phyloP scores from a whole-genome alignment of 371 early-diverging fungal species.

The Circinella minor region DNA sequence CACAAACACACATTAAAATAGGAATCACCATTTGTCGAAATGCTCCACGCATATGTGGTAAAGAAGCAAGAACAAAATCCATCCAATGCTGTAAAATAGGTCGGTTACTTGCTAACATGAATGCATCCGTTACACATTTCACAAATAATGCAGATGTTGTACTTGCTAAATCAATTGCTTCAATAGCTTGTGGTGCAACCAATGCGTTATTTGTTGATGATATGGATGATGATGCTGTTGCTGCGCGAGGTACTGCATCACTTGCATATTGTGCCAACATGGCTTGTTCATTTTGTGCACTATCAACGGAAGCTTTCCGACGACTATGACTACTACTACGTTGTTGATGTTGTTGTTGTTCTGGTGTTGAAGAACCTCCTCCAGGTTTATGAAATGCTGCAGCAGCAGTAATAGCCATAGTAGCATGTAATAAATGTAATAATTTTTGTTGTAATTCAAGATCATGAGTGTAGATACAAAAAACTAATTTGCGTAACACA shows the following conservation, averaged over 20 bases:
- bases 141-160: constrained; percentile 60
- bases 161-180: constrained; percentile 33
- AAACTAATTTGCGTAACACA: constrained; percentile 63
- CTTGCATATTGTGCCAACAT: constrained; percentile 20
- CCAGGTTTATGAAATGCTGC: constrained; percentile 20
- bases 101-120: constrained; percentile 62
- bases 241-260: constrained; percentile 13
- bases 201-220: not conserved
- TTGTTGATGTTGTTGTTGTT: constrained; percentile 8
- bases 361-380: not conserved
- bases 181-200: constrained; percentile 14
- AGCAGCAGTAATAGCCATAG: constrained; percentile 55
- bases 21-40: constrained; percentile 69
- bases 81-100: constrained; percentile 78
- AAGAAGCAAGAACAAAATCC: constrained; percentile 69
- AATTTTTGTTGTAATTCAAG: constrained; percentile 77
- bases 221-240: not conserved
- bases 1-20: constrained; percentile 65
- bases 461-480: constrained; percentile 56
- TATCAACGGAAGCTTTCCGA: constrained; percentile 26
- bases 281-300: constrained; percentile 7
- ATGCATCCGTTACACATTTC: constrained; percentile 65
- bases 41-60: constrained; percentile 65
- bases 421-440: constrained; percentile 67
- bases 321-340: constrained; percentile 2